Base-by-base conservation (phyloP, 768 basidiomycete species). In the Pleurotus eryngii region DNA sequence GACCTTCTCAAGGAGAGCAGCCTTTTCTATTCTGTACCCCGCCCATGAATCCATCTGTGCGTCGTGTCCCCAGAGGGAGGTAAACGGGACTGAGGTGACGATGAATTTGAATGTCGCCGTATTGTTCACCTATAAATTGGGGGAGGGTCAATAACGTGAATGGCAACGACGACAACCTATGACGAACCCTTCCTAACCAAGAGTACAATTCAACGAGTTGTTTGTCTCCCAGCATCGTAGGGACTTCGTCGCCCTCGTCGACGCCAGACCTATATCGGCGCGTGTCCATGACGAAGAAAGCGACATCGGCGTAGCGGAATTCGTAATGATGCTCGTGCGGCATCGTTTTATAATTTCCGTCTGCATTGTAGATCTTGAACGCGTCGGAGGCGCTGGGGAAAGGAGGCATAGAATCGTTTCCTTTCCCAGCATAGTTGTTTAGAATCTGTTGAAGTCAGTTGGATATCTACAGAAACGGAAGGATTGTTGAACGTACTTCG, bases 271-370 rank as follows among this genome's bases (percentile, higher is more conserved):
- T 79, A 64, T 87, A 80, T 5, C 79, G 74, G 15, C 87, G 76
- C 1, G 86, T 88, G 70, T 91, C 89, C 73, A 86, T 72, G n/a
- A 90, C 86, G 72, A 90, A 92, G 68, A 87, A 90, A 0, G 87
- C 85, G 6, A 76, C 74, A 63, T 92, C 89, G 0, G 83, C 87
- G 60, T 86, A 80, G 35, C 75, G 74, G 69, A 87, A 87, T 53
- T 81, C 78, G 63, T 77, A 87, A 64, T 85, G 86, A 59, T 81
- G 72, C 50, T 76, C 72, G 24, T 73, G 79, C 14, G 66, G 67
- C 20, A 67, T 56, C 1, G 85, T 69, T 58, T 86, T 84, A 67
- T 82, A 85, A 65, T 90, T 89, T 11, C 78, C 82, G 26, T 80
- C 69, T 2, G 81, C 84, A 48, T 86, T 82, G 70, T 90, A 92